Evolutionary conservation across 2,329 filamentous ascomycete species (phyloP).

Genomic region (Alternaria gansuensis): DNA sequence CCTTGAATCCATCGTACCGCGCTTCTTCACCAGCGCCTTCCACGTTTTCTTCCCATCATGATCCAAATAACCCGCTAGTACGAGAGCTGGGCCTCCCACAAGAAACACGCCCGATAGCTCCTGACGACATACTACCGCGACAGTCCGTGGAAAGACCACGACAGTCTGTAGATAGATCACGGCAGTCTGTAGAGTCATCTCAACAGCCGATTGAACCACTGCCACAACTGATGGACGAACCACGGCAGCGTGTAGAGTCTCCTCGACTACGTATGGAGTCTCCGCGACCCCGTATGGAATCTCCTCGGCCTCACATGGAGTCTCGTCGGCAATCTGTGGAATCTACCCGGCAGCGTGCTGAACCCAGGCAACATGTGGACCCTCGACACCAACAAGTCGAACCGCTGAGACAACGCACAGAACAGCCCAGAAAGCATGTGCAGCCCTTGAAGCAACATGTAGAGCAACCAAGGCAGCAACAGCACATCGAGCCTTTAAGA

Average conservation of each 20-base stretch:
- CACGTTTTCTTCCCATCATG: slow-evolving; percentile 89
- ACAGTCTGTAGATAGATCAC: slow-evolving; percentile 12
- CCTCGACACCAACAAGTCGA: slow-evolving; percentile 12
- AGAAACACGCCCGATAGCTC: slow-evolving; percentile 43
- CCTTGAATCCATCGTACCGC: slow-evolving; percentile 93
- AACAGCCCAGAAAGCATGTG: slow-evolving; percentile 9
- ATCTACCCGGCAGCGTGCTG: slow-evolving; percentile 9
- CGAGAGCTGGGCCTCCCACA: slow-evolving; percentile 69
- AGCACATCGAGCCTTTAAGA: slow-evolving; percentile 7
- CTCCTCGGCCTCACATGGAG: slow-evolving; percentile 3
- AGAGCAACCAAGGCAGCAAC: slow-evolving; percentile 15
- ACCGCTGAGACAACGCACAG: slow-evolving; percentile 9
- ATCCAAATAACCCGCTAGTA: slow-evolving; percentile 78
- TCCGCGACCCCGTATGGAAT: not conserved
- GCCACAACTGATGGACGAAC: slow-evolving; percentile 10
- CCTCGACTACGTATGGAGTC: not conserved
- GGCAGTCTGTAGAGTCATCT: slow-evolving; percentile 12
- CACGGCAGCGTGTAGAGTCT: slow-evolving; percentile 4
- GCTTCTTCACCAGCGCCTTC: slow-evolving; percentile 97
- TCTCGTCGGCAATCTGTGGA: slow-evolving; percentile 9
- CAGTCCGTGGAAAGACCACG: slow-evolving; percentile 21
- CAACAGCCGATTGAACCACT: slow-evolving; percentile 10
- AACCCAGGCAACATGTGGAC: slow-evolving; percentile 7
- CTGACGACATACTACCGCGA: slow-evolving; percentile 37
- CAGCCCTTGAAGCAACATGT: slow-evolving; percentile 15